Conservation (phyloP, 2,329 filamentous ascomycete genomes). For the Colletotrichum tofieldiae region DNA sequence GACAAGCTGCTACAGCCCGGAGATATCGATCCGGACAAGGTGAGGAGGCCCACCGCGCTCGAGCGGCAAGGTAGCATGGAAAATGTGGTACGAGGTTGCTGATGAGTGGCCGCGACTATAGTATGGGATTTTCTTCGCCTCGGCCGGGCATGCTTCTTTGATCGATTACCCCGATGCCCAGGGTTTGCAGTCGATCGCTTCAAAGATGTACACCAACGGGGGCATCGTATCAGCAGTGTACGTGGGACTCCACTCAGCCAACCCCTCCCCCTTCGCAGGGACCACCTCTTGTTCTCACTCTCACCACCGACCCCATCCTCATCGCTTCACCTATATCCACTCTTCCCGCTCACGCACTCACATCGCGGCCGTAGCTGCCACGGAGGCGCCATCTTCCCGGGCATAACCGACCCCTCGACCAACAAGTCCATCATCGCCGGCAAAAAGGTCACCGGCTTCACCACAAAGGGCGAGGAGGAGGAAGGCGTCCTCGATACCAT, state of each 20-base stretch:
- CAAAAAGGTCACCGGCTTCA: constrained; percentile 58
- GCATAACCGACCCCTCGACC: constrained; percentile 52
- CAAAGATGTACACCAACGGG: constrained; percentile 56
- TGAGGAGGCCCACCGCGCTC: background rate
- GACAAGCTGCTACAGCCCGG: constrained; percentile 58
- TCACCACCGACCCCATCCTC: background rate
- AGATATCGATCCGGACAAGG: constrained; percentile 50
- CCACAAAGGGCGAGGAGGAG: constrained; percentile 54
- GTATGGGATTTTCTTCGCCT: constrained; percentile 59
- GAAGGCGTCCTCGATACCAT: constrained; percentile 53
- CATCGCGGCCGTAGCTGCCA: constrained; percentile 47
- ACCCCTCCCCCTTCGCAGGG: background rate
- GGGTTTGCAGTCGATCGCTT: constrained; percentile 58
- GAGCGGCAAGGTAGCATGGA: background rate
- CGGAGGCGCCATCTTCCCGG: constrained; percentile 56
- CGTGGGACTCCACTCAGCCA: background rate
- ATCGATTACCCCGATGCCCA: constrained; percentile 63
- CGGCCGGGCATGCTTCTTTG: constrained; percentile 61
- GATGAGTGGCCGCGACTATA: too few species aligned
- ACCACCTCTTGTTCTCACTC: background rate
- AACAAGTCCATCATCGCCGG: constrained; percentile 55
- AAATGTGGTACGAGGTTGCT: background rate
- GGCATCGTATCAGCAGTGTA: constrained; percentile 59
- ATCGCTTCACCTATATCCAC: background rate
- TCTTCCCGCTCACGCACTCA: background rate